Conservation (phyloP, 2,329 filamentous ascomycete genomes). For the Triangularia verruculosa region DNA sequence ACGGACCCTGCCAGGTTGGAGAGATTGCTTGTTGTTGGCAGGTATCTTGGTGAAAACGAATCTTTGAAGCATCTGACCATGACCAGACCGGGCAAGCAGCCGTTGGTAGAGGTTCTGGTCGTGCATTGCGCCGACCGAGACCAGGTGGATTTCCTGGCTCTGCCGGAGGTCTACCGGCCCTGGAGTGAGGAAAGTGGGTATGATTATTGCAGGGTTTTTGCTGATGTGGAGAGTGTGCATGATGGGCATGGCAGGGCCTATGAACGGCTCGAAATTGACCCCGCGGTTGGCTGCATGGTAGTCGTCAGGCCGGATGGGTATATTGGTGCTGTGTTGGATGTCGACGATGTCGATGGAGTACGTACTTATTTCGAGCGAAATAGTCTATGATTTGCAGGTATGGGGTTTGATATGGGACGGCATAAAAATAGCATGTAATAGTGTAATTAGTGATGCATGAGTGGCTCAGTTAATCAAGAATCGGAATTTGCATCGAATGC, state of each 20-base stretch:
- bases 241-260: slow-evolving; percentile 18
- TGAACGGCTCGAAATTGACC: slow-evolving; percentile 17
- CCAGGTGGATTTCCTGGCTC: slow-evolving; percentile 3
- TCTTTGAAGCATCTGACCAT: slow-evolving; percentile 6
- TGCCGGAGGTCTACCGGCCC: slow-evolving; percentile 15
- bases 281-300: slow-evolving; percentile 5
- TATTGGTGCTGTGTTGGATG: slow-evolving; percentile 17
- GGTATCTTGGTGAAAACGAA: neutral
- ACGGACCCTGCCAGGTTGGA: neutral
- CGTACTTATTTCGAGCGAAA: slow-evolving; percentile 9
- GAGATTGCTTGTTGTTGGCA: neutral
- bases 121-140: slow-evolving; percentile 13
- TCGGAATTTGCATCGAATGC: too few relatives aligned
- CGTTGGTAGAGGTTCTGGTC: slow-evolving; percentile 14
- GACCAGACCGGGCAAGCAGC: neutral
- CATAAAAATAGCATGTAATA: too few relatives aligned
- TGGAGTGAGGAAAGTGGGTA: slow-evolving; percentile 15
- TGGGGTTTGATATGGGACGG: too few relatives aligned
- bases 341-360: slow-evolving; percentile 8
- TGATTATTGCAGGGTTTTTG: slow-evolving; percentile 21
- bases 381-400: neutral
- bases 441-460: too few relatives aligned
- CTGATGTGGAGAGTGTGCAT: slow-evolving; percentile 15
- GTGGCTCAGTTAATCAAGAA: too few relatives aligned
- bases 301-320: slow-evolving; percentile 21